These are phyloP conservation scores for Phialophora macrospora DNA, from an alignment of 2,329 filamentous ascomycete species.

Conservation along the genomic window DNA sequence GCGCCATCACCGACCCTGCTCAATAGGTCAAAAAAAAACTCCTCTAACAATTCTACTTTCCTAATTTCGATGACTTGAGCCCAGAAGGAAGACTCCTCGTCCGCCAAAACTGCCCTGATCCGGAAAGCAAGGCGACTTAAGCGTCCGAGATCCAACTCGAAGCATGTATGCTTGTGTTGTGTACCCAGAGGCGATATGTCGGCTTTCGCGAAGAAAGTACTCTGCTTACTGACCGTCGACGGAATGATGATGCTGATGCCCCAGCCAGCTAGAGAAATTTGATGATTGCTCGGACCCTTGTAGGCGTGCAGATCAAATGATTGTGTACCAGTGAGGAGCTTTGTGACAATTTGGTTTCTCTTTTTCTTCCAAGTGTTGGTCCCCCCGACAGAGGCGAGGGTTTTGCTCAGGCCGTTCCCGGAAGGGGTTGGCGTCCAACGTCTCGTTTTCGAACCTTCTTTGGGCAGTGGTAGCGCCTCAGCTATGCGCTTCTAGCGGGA, in stretches of 20 bases:
- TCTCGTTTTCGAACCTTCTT: too few species aligned
- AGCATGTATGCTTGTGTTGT: background rate
- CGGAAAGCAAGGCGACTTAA: conserved; percentile 4
- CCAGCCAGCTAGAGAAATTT: too few species aligned
- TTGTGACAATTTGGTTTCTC: conserved; percentile 6
- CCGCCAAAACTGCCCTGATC: conserved; percentile 5
- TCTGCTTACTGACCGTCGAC: too few species aligned
- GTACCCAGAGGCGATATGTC: too few species aligned
- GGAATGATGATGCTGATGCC: too few species aligned
- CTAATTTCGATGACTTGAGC: conserved; percentile 6
- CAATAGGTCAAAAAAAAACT: conserved; percentile 2
- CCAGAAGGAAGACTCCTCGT: conserved; percentile 4
- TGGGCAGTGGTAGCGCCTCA: too few species aligned
- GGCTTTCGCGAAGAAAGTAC: too few species aligned
- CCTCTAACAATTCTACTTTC: conserved; percentile 4
- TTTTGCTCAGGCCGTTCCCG: background rate
- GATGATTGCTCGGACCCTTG: background rate
- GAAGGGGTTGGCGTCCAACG: too few species aligned
- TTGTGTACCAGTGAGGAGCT: conserved; percentile 5
- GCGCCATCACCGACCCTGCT: background rate
- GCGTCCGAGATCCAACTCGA: conserved; percentile 1
- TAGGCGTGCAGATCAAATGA: conserved; percentile 1
- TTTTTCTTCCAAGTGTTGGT: conserved; percentile 6
- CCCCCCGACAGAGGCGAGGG: conserved; percentile 3
- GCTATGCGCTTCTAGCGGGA: too few species aligned